These are phyloP conservation scores for Rhizophagus sp. DNA, from an alignment of 192 early-diverging fungal species.

Conservation along the genomic window DNA sequence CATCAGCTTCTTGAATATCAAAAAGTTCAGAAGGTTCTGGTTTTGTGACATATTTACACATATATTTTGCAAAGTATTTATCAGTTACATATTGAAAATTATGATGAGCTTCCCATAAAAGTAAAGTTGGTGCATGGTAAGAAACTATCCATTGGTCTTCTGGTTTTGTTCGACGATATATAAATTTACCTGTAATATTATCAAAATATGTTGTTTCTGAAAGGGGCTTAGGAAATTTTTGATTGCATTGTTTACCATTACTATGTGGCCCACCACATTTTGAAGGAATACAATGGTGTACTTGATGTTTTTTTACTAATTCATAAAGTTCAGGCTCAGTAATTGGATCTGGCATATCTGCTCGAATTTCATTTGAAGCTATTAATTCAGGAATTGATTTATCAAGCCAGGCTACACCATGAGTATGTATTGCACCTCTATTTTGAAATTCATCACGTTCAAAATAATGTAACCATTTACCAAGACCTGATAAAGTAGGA, in stretches of 20 bases:
- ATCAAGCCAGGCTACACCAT: background rate
- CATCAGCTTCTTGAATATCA: background rate
- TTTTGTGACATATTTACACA: conserved; percentile 1
- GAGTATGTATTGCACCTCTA: background rate
- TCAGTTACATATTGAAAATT: conserved; percentile 10
- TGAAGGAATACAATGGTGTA: background rate
- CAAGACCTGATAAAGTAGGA: too few relatives aligned
- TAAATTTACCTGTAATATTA: background rate
- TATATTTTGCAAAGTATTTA: background rate
- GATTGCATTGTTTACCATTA: background rate
- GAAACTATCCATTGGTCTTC: background rate
- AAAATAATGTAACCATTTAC: background rate
- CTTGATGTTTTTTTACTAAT: background rate
- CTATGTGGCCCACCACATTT: background rate
- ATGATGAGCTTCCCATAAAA: background rate
- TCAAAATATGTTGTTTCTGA: conserved; percentile 1
- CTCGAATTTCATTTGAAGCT: background rate
- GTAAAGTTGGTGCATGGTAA: background rate
- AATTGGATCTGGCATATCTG: background rate
- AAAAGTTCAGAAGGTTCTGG: background rate
- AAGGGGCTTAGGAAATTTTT: background rate
- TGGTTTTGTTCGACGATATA: background rate
- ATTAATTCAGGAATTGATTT: conserved; percentile 4
- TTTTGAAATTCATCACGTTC: conserved; percentile 26
- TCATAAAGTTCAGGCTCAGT: background rate